Base-by-base conservation (phyloP, 495 filamentous ascomycete genomes). In the Lasiosphaeriaceae sp. region DNA sequence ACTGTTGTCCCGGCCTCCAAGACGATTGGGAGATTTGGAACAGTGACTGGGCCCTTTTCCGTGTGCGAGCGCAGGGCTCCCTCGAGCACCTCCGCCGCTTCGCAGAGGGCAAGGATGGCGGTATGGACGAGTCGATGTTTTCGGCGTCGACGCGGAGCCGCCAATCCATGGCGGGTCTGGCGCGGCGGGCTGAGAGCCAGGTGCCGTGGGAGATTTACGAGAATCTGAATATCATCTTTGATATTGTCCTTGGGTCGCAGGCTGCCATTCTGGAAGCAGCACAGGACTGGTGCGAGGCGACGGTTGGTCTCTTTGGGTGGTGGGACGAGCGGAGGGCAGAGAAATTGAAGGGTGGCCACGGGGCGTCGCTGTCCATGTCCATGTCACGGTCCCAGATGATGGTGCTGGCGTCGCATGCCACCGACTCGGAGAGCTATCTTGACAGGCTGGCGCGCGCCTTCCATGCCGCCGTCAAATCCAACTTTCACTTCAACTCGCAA, bases 171-270 rank as follows among this genome's bases (percentile, higher is more conserved):
- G 60, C 74, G 19, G 80, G 83, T 53, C 80, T 87, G 24, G 86
- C 86, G 47, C 81, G 87, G 37, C 86, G 85, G 71, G 90, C 90
- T 0, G 87, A 88, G 69, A 92, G 89, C 64, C 83, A 82, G 54
- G 86, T 97, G 20, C 92, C 92, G 0, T 95, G 88, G 89, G 81
- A 84, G 9, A 84, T 97, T 17, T 96, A 93, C 61, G 83, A 92
- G 56, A 90, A 83, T 58, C 72, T 97, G 29, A 80, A 84, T 45
- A 78, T 82, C 12, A 69, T 96, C 11, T 96, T 96, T 64, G 84
- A 83, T 16, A 83, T 91, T 35, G 71, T 94, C 8, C 81, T 90
- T 2, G 92, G 92, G 20, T 80, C 85, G 46, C 71, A 80, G 11
- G 73, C 79, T 11, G 84, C 89, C 12, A 89, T 96, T 58, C 74